Evolutionary conservation across 2,329 filamentous ascomycete genomes (phyloP).

Genomic region (Pestalotiopsis sp.): DNA sequence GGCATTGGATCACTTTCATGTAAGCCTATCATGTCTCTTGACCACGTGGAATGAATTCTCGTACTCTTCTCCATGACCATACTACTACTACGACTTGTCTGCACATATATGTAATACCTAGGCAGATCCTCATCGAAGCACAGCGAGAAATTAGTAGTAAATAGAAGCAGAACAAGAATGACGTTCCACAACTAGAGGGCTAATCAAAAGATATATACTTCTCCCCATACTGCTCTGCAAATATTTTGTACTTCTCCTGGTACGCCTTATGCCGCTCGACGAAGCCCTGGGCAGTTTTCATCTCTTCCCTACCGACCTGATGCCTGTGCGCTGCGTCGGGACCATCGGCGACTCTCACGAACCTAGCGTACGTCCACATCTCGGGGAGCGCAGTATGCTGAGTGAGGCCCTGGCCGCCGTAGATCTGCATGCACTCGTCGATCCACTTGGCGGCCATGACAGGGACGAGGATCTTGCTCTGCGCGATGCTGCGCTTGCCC

Average conservation of each 20-base stretch:
- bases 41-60: too few species aligned
- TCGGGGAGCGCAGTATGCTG: constrained; percentile 43
- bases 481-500: constrained; percentile 35
- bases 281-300: constrained; percentile 39
- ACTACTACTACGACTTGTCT: too few species aligned
- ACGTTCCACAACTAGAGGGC: background rate
- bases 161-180: background rate
- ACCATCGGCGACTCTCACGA: constrained; percentile 43
- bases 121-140: too few species aligned
- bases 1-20: too few species aligned
- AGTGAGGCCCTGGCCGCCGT: constrained; percentile 42
- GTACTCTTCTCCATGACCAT: too few species aligned
- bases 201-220: constrained; percentile 15
- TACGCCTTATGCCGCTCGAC: constrained; percentile 36
- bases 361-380: constrained; percentile 44
- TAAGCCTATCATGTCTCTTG: too few species aligned
- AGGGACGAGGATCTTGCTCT: constrained; percentile 44
- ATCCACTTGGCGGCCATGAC: constrained; percentile 39
- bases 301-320: constrained; percentile 42
- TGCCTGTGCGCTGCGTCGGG: constrained; percentile 43
- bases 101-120: too few species aligned
- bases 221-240: constrained; percentile 34
- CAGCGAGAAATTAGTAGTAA: too few species aligned
- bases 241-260: constrained; percentile 33
- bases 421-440: constrained; percentile 45